These are phyloP conservation scores for Musa balbisiana DNA, from an alignment of 202 grass and related monocot genomes.

Conservation along the genomic window DNA sequence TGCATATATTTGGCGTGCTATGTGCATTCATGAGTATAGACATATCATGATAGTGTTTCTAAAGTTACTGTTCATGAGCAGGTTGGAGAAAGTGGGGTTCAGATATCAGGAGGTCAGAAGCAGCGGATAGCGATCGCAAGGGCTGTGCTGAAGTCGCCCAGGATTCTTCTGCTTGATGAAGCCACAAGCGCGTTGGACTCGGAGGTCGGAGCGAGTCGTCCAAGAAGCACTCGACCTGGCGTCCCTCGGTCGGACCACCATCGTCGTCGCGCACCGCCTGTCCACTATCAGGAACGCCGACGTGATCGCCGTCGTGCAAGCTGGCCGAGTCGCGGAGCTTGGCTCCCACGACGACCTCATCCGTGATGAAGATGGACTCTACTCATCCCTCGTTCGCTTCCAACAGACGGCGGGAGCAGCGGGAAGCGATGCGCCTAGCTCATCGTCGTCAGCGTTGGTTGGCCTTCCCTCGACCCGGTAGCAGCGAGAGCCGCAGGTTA, in stretches of 20 bases:
- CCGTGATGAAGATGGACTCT: constrained; percentile 44
- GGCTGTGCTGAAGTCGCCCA: constrained; percentile 80
- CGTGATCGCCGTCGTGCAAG: constrained; percentile 73
- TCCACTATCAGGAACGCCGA: constrained; percentile 80
- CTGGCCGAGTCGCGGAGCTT: constrained; percentile 61
- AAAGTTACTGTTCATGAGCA: constrained; percentile 7
- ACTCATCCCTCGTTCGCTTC: constrained; percentile 63
- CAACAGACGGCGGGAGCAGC: constrained; percentile 44
- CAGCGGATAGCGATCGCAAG: constrained; percentile 91
- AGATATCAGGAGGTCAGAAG: constrained; percentile 94
- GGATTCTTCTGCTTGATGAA: constrained; percentile 91
- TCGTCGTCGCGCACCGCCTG: constrained; percentile 80
- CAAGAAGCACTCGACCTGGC: constrained; percentile 77
- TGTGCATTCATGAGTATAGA: no score
- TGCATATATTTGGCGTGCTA: no score
- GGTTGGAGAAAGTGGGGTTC: constrained; percentile 79
- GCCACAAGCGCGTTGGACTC: constrained; percentile 83
- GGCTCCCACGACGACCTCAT: constrained; percentile 82
- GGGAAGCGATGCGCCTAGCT: constrained; percentile 4
- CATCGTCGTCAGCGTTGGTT: constrained; percentile 19
- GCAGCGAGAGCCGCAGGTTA: constrained; percentile 60
- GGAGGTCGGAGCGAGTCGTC: constrained; percentile 59
- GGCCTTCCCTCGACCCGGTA: constrained; percentile 37
- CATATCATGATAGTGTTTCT: no score
- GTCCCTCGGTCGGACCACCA: constrained; percentile 60